Percentiles rank a stretch among this genome's conserved stretches.
Conservation (phyloP, 495 filamentous ascomycete genomes). For the Aspergillus coremiiformis region DNA sequence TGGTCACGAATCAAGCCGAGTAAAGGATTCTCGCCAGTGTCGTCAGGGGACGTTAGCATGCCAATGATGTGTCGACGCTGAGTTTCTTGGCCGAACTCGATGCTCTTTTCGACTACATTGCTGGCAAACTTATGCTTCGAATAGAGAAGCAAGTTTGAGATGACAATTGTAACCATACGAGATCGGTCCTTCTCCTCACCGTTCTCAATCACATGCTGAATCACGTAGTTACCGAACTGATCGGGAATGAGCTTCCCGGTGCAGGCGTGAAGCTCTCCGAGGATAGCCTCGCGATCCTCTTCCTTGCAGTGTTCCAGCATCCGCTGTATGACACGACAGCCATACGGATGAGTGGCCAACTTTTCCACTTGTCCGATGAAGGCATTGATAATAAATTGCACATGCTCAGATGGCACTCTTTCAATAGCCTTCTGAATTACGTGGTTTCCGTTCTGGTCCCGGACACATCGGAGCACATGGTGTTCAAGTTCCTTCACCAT, state of each 20-base stretch:
- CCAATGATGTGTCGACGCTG: conserved; percentile 66
- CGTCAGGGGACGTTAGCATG: conserved; percentile 51
- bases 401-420: conserved; percentile 69
- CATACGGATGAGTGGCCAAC: conserved; percentile 75
- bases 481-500: conserved; percentile 77
- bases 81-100: conserved; percentile 61
- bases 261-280: conserved; percentile 71
- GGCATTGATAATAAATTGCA: conserved; percentile 83
- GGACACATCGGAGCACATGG: conserved; percentile 74
- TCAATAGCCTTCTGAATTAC: conserved; percentile 95
- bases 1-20: conserved; percentile 78
- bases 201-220: conserved; percentile 84
- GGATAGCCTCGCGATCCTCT: conserved; percentile 58
- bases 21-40: conserved; percentile 60
- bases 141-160: conserved; percentile 58
- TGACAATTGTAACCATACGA: conserved; percentile 67
- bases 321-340: conserved; percentile 88
- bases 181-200: conserved; percentile 69
- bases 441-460: conserved; percentile 92
- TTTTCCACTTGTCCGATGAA: conserved; percentile 73
- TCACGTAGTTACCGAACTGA: conserved; percentile 95
- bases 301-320: conserved; percentile 82
- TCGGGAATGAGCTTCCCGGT: conserved; percentile 69
- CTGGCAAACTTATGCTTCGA: conserved; percentile 97
- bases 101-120: conserved; percentile 95